phyloP scores from a whole-genome alignment of 495 filamentous ascomycete species.

The Aspergillus conjunctus region DNA sequence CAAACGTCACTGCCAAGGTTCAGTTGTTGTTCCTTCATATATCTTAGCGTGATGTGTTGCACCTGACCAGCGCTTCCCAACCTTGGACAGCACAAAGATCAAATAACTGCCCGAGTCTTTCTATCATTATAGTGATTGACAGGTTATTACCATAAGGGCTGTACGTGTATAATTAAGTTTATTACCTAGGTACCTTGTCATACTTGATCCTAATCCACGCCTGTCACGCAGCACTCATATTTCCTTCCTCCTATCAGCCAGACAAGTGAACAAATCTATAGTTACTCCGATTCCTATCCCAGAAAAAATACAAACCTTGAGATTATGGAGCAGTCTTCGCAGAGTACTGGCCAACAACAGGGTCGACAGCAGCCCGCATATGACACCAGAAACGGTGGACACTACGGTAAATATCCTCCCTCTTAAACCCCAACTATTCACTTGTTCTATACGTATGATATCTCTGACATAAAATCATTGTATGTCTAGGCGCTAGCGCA shows the following conservation, averaged over 20 bases:
- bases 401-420: conserved; percentile 68
- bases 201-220: background rate
- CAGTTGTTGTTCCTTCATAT: background rate
- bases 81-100: background rate
- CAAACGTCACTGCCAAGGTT: no score
- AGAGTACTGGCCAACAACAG: conserved; percentile 57
- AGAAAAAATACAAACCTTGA: background rate
- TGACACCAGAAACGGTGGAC: conserved; percentile 78
- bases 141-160: no score
- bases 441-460: conserved; percentile 9
- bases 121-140: background rate
- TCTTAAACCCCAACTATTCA: background rate
- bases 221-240: background rate
- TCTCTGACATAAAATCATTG: background rate
- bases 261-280: background rate
- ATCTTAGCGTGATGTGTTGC: background rate
- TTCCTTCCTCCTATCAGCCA: background rate
- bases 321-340: conserved; percentile 59
- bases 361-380: conserved; percentile 67
- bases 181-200: no score
- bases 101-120: background rate
- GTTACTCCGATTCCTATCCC: background rate
- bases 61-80: background rate
- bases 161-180: no score
- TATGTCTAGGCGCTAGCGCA: conserved; percentile 72